Evolutionary conservation across 2,329 filamentous ascomycete species (phyloP), one percentile per base, ranked within the genome.

Genomic region (Aureobasidium sp.): DNA sequence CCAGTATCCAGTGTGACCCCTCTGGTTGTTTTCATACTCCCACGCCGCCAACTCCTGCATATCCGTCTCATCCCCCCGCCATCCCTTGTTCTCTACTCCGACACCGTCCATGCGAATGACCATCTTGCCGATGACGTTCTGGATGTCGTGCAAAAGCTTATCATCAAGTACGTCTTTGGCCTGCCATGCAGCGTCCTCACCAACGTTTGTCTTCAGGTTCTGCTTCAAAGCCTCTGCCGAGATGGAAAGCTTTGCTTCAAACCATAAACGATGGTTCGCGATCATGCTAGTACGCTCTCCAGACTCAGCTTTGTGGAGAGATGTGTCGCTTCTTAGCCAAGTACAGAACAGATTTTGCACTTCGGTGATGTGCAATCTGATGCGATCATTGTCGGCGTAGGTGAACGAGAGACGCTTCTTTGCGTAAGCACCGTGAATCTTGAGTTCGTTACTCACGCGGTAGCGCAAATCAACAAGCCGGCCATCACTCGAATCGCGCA

Each of bases 51-150:
- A n/a, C 14, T 37, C 21, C 3, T 14, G 11, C 44, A 37, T 35
- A 12, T 48, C 32, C 4, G 16, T 34, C 16, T 48, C 44, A 24
- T 27, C 16, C 19, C 53, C 53, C 10, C 44, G 35, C 21, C 57
- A 56, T 14, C 60, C 60, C 24, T 30, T 25, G 37, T 61, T 62
- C 11, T 24, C 11, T 11, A 45, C 55, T 2, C 60, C 60, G 4
- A 62, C 60, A 17, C 54, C 54, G 45, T 62, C 60, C 19, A 62
- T 58, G 32, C 55, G 34, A 17, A 45, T 45, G 8, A 62, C 42
- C 11, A 61, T n/a, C 14, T 25, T 17, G 17, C 58, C 56, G 6
- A 56, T 45, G 7, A 57, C 7, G 3, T 48, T 30, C 21, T 44
- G 30, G 34, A 62, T 17, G 11, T n/a, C 38, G 12, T 14, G 49